A percentile compares a stretch with the other conserved stretches of the same genome.
Evolutionary conservation across 2,329 filamentous ascomycete species (phyloP).

Genomic region (Claviceps spartinae): DNA sequence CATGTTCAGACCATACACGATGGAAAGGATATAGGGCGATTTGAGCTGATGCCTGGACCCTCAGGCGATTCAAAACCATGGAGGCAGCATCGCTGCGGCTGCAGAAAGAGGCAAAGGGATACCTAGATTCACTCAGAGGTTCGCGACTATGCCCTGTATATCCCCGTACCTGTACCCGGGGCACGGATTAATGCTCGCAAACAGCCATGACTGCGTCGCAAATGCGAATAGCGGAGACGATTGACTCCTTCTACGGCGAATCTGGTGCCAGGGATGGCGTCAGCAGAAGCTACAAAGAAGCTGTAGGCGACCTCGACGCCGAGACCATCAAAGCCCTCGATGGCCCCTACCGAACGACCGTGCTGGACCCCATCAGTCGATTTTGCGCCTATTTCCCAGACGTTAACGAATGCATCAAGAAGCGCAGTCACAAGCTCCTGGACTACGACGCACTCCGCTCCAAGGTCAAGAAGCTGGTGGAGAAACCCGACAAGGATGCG

Average conservation of each 20-base stretch:
- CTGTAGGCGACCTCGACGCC: constrained; percentile 91
- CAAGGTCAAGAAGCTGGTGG: constrained; percentile 91
- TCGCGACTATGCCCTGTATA: constrained; percentile 4
- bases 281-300: constrained; percentile 93
- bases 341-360: constrained; percentile 85
- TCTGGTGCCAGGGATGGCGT: constrained; percentile 90
- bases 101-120: constrained; percentile 97
- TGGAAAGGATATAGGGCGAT: background rate
- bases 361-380: constrained; percentile 85
- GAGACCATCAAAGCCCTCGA: constrained; percentile 98
- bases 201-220: constrained; percentile 96
- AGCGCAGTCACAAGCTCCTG: constrained; percentile 93
- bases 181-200: background rate
- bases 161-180: background rate
- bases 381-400: constrained; percentile 99
- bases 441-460: constrained; percentile 94
- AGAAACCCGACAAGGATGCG: constrained; percentile 97
- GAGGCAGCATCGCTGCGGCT: constrained; percentile 82
- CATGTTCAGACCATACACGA: background rate
- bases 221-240: constrained; percentile 98
- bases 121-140: constrained; percentile 90
- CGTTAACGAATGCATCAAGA: constrained; percentile 99
- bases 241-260: constrained; percentile 98
- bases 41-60: constrained; percentile 10
- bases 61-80: constrained; percentile 90